Conservation (phyloP, 306 rosid species). For the Biancaea sappan region DNA sequence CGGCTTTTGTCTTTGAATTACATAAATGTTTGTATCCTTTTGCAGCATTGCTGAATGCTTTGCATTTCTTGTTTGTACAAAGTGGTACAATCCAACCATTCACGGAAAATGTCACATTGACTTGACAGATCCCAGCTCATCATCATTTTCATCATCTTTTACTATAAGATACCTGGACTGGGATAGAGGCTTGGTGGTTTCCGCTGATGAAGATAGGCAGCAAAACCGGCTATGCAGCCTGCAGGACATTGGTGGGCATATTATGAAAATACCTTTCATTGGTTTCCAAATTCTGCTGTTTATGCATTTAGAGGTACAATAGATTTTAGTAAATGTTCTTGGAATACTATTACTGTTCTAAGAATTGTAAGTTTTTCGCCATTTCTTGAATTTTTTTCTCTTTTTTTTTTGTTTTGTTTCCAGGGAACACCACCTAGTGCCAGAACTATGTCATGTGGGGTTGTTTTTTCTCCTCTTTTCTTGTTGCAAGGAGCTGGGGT, state of each 20-base stretch:
- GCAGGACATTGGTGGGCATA: slow-evolving; percentile 89
- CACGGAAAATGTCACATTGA: slow-evolving; percentile 61
- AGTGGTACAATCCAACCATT: slow-evolving; percentile 93
- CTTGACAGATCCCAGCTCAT: slow-evolving; percentile 56
- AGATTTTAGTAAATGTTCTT: neutral
- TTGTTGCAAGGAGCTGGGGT: slow-evolving; percentile 70
- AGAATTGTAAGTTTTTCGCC: neutral
- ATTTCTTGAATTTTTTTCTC: slow-evolving; percentile 4
- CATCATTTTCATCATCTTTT: slow-evolving; percentile 63
- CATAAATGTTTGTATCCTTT: slow-evolving; percentile 37
- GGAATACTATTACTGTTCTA: neutral
- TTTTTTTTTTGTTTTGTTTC: neutral
- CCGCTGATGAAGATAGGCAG: slow-evolving; percentile 63
- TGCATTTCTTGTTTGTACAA: slow-evolving; percentile 94
- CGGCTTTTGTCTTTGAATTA: slow-evolving; percentile 21
- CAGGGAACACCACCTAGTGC: slow-evolving; percentile 58
- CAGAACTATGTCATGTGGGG: slow-evolving; percentile 41
- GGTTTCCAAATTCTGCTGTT: slow-evolving; percentile 60
- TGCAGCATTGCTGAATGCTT: slow-evolving; percentile 95
- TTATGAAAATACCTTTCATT: slow-evolving; percentile 67
- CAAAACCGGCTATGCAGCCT: slow-evolving; percentile 61
- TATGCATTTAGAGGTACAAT: slow-evolving; percentile 61
- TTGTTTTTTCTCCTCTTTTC: slow-evolving; percentile 60
- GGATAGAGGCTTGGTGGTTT: slow-evolving; percentile 71
- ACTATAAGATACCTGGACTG: slow-evolving; percentile 65